Evolutionary conservation across 73 alveolate species (phyloP).

Genomic region (Paramecium caudatum): DNA sequence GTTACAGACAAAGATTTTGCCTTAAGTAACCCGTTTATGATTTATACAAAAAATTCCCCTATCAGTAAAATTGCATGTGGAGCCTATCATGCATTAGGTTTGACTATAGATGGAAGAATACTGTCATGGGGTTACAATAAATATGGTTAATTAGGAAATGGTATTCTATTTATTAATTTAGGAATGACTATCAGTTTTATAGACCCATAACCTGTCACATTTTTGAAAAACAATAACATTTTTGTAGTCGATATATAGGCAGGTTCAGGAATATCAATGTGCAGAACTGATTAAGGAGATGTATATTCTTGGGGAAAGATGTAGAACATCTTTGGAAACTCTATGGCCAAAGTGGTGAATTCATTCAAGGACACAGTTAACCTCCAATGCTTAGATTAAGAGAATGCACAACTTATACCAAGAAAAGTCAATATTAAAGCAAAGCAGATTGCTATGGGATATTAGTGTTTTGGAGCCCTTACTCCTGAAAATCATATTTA

Average conservation of each 20-base stretch:
- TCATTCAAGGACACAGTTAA: slow-evolving; percentile 3
- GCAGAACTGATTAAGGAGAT: slow-evolving; percentile 32
- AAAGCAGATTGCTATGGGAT: neutral
- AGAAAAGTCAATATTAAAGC: slow-evolving; percentile 1
- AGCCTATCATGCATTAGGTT: slow-evolving; percentile 47
- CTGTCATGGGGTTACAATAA: slow-evolving; percentile 70
- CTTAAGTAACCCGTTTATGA: neutral
- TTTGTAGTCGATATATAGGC: slow-evolving; percentile 24
- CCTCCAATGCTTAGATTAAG: neutral
- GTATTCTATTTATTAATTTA: neutral
- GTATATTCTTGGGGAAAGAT: slow-evolving; percentile 61
- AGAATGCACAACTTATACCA: neutral
- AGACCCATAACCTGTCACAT: neutral
- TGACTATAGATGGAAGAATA: slow-evolving; percentile 68
- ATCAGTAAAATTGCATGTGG: slow-evolving; percentile 56
- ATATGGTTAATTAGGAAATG: slow-evolving; percentile 71
- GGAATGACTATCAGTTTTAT: slow-evolving; percentile 45
- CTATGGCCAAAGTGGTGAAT: neutral
- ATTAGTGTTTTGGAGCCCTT: slow-evolving; percentile 23
- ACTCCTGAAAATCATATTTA: neutral
- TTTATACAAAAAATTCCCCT: neutral
- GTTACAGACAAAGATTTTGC: neutral
- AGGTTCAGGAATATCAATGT: neutral
- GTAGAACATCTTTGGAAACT: neutral
- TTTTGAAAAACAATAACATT: neutral